These are phyloP conservation scores for Pseudovirgaria hyperparasitica DNA, from an alignment of 2,329 filamentous ascomycete genomes.

Conservation along the genomic window DNA sequence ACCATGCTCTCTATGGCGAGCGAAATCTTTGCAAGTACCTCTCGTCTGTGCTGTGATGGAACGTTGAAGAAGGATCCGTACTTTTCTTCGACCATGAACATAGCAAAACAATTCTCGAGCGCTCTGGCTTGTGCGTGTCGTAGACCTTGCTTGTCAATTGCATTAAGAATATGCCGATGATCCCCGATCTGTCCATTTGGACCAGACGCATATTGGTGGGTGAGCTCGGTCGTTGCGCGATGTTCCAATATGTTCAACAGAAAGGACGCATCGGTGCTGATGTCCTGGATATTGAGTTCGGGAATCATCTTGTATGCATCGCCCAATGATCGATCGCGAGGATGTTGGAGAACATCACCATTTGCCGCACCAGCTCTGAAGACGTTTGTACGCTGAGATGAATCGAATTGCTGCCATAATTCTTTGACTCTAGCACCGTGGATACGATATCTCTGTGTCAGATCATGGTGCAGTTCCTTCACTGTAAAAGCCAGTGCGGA, in stretches of 20 bases:
- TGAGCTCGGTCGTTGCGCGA: slow-evolving; percentile 23
- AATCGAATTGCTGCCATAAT: slow-evolving; percentile 29
- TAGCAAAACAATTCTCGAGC: slow-evolving; percentile 21
- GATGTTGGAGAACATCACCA: slow-evolving; percentile 22
- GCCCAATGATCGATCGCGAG: slow-evolving; percentile 23
- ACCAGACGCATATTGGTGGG: too few species aligned
- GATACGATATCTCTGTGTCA: slow-evolving; percentile 25
- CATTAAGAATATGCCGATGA: slow-evolving; percentile 19
- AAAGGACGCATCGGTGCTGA: slow-evolving; percentile 21
- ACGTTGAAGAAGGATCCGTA: slow-evolving; percentile 28
- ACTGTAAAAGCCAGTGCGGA: slow-evolving; percentile 8
- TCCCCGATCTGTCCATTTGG: slow-evolving; percentile 24
- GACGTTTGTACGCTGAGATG: slow-evolving; percentile 20
- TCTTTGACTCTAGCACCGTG: slow-evolving; percentile 24
- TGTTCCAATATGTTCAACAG: slow-evolving; percentile 28
- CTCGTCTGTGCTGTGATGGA: slow-evolving; percentile 7
- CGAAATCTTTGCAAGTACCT: slow-evolving; percentile 10
- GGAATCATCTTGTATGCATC: slow-evolving; percentile 28
- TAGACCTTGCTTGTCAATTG: slow-evolving; percentile 23
- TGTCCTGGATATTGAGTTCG: slow-evolving; percentile 33
- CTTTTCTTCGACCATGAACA: slow-evolving; percentile 21
- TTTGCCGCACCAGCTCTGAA: slow-evolving; percentile 22
- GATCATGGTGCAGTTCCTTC: slow-evolving; percentile 25
- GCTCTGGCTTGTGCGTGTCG: slow-evolving; percentile 10
- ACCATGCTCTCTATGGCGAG: slow-evolving; percentile 9